Base-by-base conservation (phyloP, 164 flowering plant species). In the Pachysandra terminalis region DNA sequence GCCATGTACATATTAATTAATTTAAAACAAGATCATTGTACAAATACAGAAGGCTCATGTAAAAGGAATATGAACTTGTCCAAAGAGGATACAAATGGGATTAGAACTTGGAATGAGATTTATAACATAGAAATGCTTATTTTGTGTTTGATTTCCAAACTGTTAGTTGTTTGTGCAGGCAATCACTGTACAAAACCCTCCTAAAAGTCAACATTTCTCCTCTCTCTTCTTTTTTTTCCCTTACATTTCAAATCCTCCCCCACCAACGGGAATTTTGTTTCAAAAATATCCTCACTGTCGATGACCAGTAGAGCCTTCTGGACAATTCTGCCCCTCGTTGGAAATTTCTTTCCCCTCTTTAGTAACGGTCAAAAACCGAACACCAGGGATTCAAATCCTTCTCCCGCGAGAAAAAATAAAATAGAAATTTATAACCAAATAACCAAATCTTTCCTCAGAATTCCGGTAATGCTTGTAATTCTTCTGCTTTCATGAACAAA, bases 401-500 rank as follows among this genome's bases (percentile, higher is more conserved):
- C 19, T 49, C 56, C 32, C 58, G 32, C 26, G 9, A 3, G 10
- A 51, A 28, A 51, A 16, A 8, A 65, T 12, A 58, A 71, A 28
- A 26, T 37, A 15, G 27, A 54, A 60, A 21, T 1, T n/a, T n/a
- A n/a, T 19, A 21, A 5, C n/a, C 9, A n/a, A 9, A 61, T n/a
- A 35, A 25, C 37, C 37, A 32, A 32, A 32, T 32, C 37, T 32
- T 32, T 19, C 16, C 28, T 68, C 45, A 75, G 28, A 71, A 64
- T 12, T 68, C 72, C 3, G 72, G 75, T 49, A 75, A 41, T 22
- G 68, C 71, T 1, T 37, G 37, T 22, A 62, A 26, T 0, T 67
- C 74, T 32, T 71, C 80, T 9, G 74, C 59, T 16, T 53, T 61
- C 12, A 59, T 63, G 40, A 77, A 70, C 12, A 73, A 12, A 19